Evolutionary conservation across 768 basidiomycete species (phyloP), one percentile per base, ranked within the genome.

Genomic region (Megacollybia marginata): DNA sequence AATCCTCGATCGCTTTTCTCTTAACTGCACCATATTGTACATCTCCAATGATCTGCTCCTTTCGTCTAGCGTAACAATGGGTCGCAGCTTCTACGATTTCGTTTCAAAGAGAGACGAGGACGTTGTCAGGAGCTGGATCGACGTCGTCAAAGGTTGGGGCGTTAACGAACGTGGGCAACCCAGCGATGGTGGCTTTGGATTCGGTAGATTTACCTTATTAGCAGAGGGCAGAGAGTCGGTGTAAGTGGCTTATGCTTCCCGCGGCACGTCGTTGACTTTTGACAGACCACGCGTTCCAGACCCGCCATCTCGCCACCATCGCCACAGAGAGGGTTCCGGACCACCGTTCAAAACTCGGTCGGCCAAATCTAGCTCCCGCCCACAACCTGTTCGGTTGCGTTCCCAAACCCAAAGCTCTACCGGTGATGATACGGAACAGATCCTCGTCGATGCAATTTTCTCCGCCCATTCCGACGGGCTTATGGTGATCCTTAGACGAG

Each of bases 391-490:
- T 40, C 38, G 38, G 18, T 13, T 13, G 13, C 38, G 38, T 15
- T 40, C 38, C 18, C 15, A 13, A 40, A 18, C 38, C 18, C 38
- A 40, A 18, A 18, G 15, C 18, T 40, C 38, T 15, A 5, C 8
- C 13, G 38, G 18, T 5, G 38, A 56, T 50, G 32, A 67, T 64
- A 9, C 67, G 65, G 13, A 75, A 76, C 2, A 3, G 38, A 69
- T 83, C 48, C 55, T 70, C 32, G 85, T 90, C 11, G 88, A 90
- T 57, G 84, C 87, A 2, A 89, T 91, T 48, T 89, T 91, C 60
- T 88, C 86, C 33, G 88, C 85, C 5, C 88, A 90, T 61, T 90
- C 88, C 28, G 88, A 91, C 59, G 88, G 88, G 5, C 70, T 91
- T 50, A 79, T 91, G 70, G 84, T 88, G 54, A 87, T 91, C 55